phyloP scores from a whole-genome alignment of 306 rosid species.

The Erythrophleum fordii region DNA sequence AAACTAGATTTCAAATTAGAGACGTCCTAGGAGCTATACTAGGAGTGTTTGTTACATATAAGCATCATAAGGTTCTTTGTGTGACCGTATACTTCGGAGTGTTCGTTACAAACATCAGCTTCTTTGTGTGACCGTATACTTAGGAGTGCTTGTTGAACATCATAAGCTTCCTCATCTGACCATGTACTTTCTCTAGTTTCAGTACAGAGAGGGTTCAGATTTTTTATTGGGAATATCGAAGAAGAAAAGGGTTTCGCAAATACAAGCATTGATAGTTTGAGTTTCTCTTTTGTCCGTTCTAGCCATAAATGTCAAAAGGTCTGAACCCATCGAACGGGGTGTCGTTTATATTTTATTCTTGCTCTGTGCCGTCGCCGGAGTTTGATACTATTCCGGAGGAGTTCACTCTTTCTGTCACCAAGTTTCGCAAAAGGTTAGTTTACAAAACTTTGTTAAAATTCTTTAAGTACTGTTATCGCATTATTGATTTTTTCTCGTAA shows the following conservation, averaged over 20 bases:
- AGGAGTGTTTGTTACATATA: background rate
- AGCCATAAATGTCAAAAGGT: constrained; percentile 72
- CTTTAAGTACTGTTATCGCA: background rate
- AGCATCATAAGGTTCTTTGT: background rate
- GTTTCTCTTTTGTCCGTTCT: background rate
- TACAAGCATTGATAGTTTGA: background rate
- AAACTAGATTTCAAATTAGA: background rate
- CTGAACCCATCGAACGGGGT: constrained; percentile 23
- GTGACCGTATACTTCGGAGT: background rate
- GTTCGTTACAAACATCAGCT: background rate
- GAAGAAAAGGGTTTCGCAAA: background rate
- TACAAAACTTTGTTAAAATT: background rate
- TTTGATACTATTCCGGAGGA: constrained; percentile 49
- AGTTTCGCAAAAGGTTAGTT: constrained; percentile 71
- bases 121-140: background rate
- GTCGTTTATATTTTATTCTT: constrained; percentile 32
- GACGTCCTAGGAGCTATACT: background rate
- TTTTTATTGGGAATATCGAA: background rate
- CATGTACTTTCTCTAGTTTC: background rate
- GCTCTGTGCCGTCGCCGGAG: constrained; percentile 48
- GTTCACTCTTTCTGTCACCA: constrained; percentile 55
- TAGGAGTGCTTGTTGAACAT: background rate
- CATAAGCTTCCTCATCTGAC: background rate
- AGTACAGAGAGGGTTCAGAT: background rate
- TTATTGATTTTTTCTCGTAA: background rate